Evolutionary conservation across 345 rosid species (phyloP).

Genomic region (rapeseed (Brassica napus)): Da-Ae NC_063436.1:6711001-6711500

Average conservation of each 20-base stretch:
- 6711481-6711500: neutral
- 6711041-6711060: slow-evolving; percentile 82
- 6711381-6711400: neutral
- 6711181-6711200: slow-evolving; percentile 50
- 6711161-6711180: slow-evolving; percentile 45
- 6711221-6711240: slow-evolving; percentile 71
- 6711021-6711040: slow-evolving; percentile 87
- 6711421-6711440: neutral
- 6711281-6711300: slow-evolving; percentile 33
- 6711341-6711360: neutral
- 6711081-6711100: slow-evolving; percentile 68
- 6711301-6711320: slow-evolving; percentile 12
- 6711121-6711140: slow-evolving; percentile 34
- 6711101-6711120: slow-evolving; percentile 38
- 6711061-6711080: slow-evolving; percentile 63
- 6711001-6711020: slow-evolving; percentile 64
- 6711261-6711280: slow-evolving; percentile 51
- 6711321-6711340: neutral
- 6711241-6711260: slow-evolving; percentile 43
- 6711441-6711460: neutral
- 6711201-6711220: slow-evolving; percentile 51
- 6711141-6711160: slow-evolving; percentile 52
- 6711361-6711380: neutral
- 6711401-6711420: neutral
- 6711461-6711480: neutral